Evolutionary conservation across 306 rosid species (phyloP).

Genomic region (Vigna trinervia): DNA sequence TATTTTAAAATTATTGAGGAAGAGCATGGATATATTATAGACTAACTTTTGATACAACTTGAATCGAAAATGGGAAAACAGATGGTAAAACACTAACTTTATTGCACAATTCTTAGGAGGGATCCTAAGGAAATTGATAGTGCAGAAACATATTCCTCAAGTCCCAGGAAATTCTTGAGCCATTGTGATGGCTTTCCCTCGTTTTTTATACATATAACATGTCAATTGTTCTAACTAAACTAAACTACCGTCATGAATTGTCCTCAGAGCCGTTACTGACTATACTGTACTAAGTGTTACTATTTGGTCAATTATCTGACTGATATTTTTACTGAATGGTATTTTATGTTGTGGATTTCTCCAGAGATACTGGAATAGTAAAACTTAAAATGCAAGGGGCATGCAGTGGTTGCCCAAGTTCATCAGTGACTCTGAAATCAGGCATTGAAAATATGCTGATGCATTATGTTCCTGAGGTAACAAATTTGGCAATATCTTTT

Average conservation of each 20-base stretch:
- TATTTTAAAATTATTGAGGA: not conserved
- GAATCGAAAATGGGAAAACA: not conserved
- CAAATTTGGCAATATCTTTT: slow-evolving; percentile 27
- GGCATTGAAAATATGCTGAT: slow-evolving; percentile 98
- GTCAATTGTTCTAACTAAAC: not conserved
- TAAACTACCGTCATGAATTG: not conserved
- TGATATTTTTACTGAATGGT: not conserved
- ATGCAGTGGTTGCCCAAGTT: slow-evolving; percentile 99
- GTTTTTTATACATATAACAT: not conserved
- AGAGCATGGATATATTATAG: not conserved
- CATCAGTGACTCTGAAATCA: slow-evolving; percentile 93
- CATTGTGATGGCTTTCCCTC: not conserved
- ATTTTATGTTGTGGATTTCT: slow-evolving; percentile 32
- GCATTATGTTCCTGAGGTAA: slow-evolving; percentile 99
- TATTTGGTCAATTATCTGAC: slow-evolving; percentile 7
- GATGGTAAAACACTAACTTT: not conserved
- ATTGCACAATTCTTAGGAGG: not conserved
- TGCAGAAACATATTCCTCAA: not conserved
- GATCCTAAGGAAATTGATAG: not conserved
- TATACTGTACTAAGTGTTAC: not conserved
- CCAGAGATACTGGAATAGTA: slow-evolving; percentile 87
- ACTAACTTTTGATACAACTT: not conserved
- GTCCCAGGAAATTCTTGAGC: not conserved
- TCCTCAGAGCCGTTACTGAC: not conserved
- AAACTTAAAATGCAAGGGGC: slow-evolving; percentile 97